Evolutionary conservation across 1,284 basidiomycete species (phyloP).

Genomic region (Ustilago nuda): DNA sequence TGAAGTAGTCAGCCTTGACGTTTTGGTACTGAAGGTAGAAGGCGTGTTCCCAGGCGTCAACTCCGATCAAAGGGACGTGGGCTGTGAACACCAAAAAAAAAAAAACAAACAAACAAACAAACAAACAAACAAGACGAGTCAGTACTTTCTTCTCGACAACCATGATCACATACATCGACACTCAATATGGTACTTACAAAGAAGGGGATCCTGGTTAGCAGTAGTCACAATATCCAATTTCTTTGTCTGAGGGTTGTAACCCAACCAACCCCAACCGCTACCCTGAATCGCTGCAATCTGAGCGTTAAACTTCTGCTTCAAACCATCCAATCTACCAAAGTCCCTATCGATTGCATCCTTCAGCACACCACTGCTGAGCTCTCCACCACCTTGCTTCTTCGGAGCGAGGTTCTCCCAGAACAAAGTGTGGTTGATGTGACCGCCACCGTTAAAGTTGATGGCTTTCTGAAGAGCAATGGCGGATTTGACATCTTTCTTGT

Average conservation of each 20-base stretch:
- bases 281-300: conserved; percentile 66
- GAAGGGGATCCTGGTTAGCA: conserved; percentile 67
- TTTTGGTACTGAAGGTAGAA: conserved; percentile 69
- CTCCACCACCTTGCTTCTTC: conserved; percentile 61
- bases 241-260: conserved; percentile 55
- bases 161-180: background rate
- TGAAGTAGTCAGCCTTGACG: conserved; percentile 68
- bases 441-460: conserved; percentile 69
- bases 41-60: conserved; percentile 69
- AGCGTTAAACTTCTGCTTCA: conserved; percentile 64
- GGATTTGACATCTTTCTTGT: conserved; percentile 60
- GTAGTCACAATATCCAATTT: conserved; percentile 66
- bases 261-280: conserved; percentile 68
- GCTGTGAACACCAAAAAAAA: conserved; percentile 19
- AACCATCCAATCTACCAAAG: conserved; percentile 63
- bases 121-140: background rate
- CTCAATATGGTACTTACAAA: conserved; percentile 33
- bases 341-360: conserved; percentile 66
- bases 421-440: conserved; percentile 69
- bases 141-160: background rate
- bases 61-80: conserved; percentile 65
- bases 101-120: background rate
- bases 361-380: conserved; percentile 58
- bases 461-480: conserved; percentile 59
- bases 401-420: conserved; percentile 69